Evolutionary conservation across 108 stramenopile genomes (phyloP), one percentile per base, ranked within the genome.

Genomic region (Schizochytrium sp.): DNA sequence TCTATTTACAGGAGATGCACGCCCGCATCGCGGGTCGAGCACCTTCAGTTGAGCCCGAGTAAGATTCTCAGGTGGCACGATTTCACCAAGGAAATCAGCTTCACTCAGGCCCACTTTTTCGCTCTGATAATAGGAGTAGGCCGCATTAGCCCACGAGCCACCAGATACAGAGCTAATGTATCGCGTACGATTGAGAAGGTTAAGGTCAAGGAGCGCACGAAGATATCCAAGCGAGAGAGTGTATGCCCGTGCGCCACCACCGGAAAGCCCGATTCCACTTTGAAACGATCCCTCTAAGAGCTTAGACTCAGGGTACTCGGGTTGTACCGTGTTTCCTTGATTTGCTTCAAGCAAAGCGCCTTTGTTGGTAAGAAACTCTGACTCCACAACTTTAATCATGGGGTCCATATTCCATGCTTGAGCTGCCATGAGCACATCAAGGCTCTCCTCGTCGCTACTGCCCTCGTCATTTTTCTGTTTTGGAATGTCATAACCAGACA

Each of bases 361-460:
- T 72, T 72, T 2, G 40, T 44, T 44, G 72, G 15, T 28, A 28
- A n/a, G 28, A 1, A n/a, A 28, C 72, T 0, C 19, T 15, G 28
- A 17, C 44, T 72, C 19, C 40, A 41, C 72, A 17, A 83, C 76
- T 38, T 83, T 55, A 38, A 55, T 83, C 53, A 83, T 49, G 50
- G 47, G 76, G 47, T 83, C 53, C 50, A 83, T 83, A 53, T 83
- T 83, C 76, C 76, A 83, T 53, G 76, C 76, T 40, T 55, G 47
- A 47, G 76, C 76, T 5, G 76, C n/a, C 15, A 83, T 44, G 64
- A 58, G 28, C 28, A 28, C 28, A 28, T 28, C 28, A 28, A 28
- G 28, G 28, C 28, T 28, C 28, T 28, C 28, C 28, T 28, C 28
- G 28, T 28, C 28, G 28, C 28, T 28, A 28, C 28, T 28, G 28